Evolutionary conservation across 2,329 filamentous ascomycete species (phyloP), one percentile per base, ranked within the genome.

Genomic region (Leptographium radiaticola): DNA sequence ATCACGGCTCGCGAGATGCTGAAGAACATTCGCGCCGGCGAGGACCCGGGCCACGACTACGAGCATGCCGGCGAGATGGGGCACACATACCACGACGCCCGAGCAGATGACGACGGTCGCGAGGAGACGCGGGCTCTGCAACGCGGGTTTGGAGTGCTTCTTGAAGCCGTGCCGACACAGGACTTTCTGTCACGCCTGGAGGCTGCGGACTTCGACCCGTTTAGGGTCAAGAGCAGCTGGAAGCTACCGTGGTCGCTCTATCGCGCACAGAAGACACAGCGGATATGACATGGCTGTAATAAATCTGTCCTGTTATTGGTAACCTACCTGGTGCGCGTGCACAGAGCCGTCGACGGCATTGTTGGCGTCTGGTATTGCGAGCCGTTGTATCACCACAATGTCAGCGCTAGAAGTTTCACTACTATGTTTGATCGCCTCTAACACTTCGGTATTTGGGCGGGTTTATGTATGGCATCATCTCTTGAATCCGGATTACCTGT

Each of bases 1-100:
- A 95, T 96, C 60, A 97, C 91, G 0, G 91, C 87, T 2, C 76
- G 89, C 56, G 88, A 95, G 66, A 95, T 98, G 89, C 68, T 97
- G 56, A 84, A 82, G 63, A 88, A 87, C 62, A 71, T 95, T 20
- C 80, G 80, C 53, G 82, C 81, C 5, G 88, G 89, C 2, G 71
- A 85, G 60, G 83, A 81, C 49, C 80, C 87, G 0, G 88, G 85
- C 0, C 91, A 96, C 65, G 88, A 87, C 6, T 96, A 91, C 66
- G 91, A 97, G 69, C 87, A 96, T 64, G 77, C 86, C 57, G 80
- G 82, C 34, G 89, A 95, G 64, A 82, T 82, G 51, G 87, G 86
- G 40, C 77, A 81, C 61, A 64, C 72, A 3, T 79, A 81, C 59
- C 59, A 66, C 13, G 62, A 64, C 2, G 34, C 7, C 18, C 13